Percentiles rank a stretch among this genome's conserved stretches.
Conservation (phyloP, 2,329 filamentous ascomycete genomes). For the Cladosporium cucumerinum region DNA sequence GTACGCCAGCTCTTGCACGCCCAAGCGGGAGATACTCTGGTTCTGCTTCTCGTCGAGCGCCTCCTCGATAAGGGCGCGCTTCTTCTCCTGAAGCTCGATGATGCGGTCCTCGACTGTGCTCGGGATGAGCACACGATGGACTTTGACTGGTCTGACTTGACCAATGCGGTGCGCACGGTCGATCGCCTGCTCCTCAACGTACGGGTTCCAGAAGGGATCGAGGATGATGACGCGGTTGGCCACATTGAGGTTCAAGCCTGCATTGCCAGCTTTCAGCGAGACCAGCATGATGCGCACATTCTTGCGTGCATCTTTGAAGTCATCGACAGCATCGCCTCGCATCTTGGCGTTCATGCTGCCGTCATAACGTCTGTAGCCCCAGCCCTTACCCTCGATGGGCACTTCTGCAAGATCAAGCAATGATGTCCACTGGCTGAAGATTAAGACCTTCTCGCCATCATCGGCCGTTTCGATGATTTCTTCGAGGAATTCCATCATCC, state of each 20-base stretch:
- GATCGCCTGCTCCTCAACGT: conserved; percentile 86
- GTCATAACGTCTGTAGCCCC: conserved; percentile 68
- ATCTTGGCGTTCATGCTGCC: conserved; percentile 67
- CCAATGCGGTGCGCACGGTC: conserved; percentile 88
- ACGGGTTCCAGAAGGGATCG: conserved; percentile 94
- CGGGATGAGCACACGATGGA: conserved; percentile 74
- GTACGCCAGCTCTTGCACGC: conserved; percentile 63
- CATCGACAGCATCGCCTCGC: conserved; percentile 64
- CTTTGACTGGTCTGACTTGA: conserved; percentile 67
- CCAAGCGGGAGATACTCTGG: conserved; percentile 64
- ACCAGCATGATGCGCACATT: conserved; percentile 68
- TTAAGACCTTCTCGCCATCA: conserved; percentile 69
- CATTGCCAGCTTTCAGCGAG: conserved; percentile 76
- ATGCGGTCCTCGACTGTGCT: conserved; percentile 88
- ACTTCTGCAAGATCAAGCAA: conserved; percentile 75
- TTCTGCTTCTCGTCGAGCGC: conserved; percentile 75
- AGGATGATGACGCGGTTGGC: conserved; percentile 85
- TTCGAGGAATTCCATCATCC: conserved; percentile 62
- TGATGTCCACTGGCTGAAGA: conserved; percentile 80
- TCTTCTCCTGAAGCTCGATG: conserved; percentile 71
- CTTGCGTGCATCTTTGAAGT: conserved; percentile 61
- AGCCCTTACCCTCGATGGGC: conserved; percentile 58
- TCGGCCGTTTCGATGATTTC: conserved; percentile 40
- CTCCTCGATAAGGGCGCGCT: conserved; percentile 70
- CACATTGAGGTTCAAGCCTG: conserved; percentile 79